phyloP scores from a whole-genome alignment of 768 basidiomycete genomes.

The Auriculariales sp. region DNA sequence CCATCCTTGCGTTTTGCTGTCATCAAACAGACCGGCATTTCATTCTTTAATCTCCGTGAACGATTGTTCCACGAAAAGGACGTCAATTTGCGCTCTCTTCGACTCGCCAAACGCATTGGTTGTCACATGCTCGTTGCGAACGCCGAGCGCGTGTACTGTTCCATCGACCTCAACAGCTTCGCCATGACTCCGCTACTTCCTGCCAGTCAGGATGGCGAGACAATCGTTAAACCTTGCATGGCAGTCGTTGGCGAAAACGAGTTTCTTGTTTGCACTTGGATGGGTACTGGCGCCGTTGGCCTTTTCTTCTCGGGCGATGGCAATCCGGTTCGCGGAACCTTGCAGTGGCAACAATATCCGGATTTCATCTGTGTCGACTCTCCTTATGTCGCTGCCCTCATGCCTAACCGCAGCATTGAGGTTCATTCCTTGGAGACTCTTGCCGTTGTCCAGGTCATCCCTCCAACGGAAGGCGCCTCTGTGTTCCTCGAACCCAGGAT shows the following conservation, averaged over 20 bases:
- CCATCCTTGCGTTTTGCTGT: conserved; percentile 54
- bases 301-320: conserved; percentile 75
- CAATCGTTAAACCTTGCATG: conserved; percentile 50
- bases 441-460: conserved; percentile 51
- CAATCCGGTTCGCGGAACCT: conserved; percentile 79
- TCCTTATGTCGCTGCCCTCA: conserved; percentile 64
- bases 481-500: conserved; percentile 13
- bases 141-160: conserved; percentile 46
- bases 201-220: conserved; percentile 45
- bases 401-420: conserved; percentile 66
- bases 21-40: conserved; percentile 51
- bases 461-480: conserved; percentile 24
- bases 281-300: conserved; percentile 65
- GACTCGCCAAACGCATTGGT: conserved; percentile 45
- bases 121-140: conserved; percentile 62
- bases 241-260: conserved; percentile 63
- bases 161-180: conserved; percentile 64
- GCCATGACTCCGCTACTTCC: conserved; percentile 63
- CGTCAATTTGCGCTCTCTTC: background rate
- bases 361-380: conserved; percentile 71
- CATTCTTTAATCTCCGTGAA: conserved; percentile 52
- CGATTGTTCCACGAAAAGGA: conserved; percentile 41
- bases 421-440: conserved; percentile 73
- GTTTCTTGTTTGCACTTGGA: conserved; percentile 79
- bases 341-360: conserved; percentile 76